A percentile compares a stretch with the other conserved stretches of the same genome.
phyloP scores from a whole-genome alignment of 139 green algal genomes.

The Monoraphidium neglectum region DNA sequence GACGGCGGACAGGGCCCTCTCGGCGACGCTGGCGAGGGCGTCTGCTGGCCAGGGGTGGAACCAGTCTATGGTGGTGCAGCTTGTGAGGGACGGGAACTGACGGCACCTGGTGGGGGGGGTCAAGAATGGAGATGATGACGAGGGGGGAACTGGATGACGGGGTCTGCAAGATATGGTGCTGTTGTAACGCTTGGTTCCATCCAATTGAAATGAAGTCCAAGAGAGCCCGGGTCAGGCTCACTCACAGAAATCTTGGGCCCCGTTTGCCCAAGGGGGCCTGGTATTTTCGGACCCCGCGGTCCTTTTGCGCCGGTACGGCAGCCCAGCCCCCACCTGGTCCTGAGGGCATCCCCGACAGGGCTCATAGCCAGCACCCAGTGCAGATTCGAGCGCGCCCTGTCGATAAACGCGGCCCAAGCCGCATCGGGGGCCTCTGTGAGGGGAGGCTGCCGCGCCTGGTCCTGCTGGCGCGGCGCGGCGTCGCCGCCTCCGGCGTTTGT shows the following conservation, averaged over 20 bases:
- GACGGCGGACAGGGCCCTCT: conserved; percentile 25
- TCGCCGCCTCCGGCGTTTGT: too few species aligned
- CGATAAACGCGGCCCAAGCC: conserved; percentile 82
- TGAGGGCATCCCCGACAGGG: conserved; percentile 81
- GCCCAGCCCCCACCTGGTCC: conserved; percentile 48
- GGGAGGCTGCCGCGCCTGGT: neutral
- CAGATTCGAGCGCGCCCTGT: conserved; percentile 64
- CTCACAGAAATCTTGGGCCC: too few species aligned
- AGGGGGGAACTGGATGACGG: too few species aligned
- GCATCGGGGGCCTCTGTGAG: conserved; percentile 73
- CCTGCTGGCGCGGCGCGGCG: too few species aligned
- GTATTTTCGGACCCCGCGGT: too few species aligned
- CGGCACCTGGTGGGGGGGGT: conserved; percentile 34
- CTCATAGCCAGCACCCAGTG: conserved; percentile 85
- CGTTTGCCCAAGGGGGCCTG: too few species aligned
- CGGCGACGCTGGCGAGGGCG: conserved; percentile 52
- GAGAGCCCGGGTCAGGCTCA: too few species aligned
- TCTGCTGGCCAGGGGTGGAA: conserved; percentile 66
- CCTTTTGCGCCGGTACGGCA: too few species aligned
- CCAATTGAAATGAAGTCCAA: too few species aligned
- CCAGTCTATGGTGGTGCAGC: conserved; percentile 87
- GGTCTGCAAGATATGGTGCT: too few species aligned
- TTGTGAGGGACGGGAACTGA: conserved; percentile 75
- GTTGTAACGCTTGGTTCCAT: too few species aligned
- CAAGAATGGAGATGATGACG: neutral